Evolutionary conservation across 805 yeast genomes (phyloP).

Genomic region (Starmerella bombi): DNA sequence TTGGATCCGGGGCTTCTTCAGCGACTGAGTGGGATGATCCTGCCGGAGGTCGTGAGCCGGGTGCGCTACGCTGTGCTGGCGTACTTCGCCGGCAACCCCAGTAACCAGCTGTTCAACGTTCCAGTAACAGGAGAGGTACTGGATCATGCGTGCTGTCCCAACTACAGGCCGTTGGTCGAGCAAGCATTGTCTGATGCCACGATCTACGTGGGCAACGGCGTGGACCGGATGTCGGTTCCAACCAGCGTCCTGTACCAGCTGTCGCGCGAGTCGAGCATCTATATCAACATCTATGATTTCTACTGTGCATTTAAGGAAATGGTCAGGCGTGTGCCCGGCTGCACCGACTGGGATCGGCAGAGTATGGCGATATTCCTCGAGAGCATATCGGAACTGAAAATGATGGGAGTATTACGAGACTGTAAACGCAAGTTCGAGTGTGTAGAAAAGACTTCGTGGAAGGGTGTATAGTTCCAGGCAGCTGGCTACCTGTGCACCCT

Average conservation of each 20-base stretch:
- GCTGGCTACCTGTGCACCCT: too few relatives aligned
- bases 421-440: conserved; percentile 45
- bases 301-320: conserved; percentile 43
- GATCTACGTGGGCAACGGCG: conserved; percentile 12
- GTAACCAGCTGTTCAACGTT: conserved; percentile 29
- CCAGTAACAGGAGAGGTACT: conserved; percentile 27
- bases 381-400: conserved; percentile 53
- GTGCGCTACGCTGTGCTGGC: conserved; percentile 27
- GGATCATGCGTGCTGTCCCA: conserved; percentile 34
- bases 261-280: conserved; percentile 65
- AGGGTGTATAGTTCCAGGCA: conserved; percentile 47
- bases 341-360: conserved; percentile 43
- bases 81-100: conserved; percentile 27
- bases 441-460: conserved; percentile 62
- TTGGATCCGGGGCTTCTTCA: conserved; percentile 2
- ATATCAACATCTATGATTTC: conserved; percentile 55
- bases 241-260: conserved; percentile 47
- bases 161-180: conserved; percentile 32
- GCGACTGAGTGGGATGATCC: background rate
- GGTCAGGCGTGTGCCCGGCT: conserved; percentile 14
- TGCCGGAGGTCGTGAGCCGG: conserved; percentile 16
- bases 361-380: conserved; percentile 63
- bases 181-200: conserved; percentile 34
- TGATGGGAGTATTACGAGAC: conserved; percentile 56
- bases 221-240: conserved; percentile 31